A percentile compares a stretch with the other conserved stretches of the same genome.
Evolutionary conservation across 75 land plant genomes (phyloP).

Genomic region (Picea sitchensis): DNA sequence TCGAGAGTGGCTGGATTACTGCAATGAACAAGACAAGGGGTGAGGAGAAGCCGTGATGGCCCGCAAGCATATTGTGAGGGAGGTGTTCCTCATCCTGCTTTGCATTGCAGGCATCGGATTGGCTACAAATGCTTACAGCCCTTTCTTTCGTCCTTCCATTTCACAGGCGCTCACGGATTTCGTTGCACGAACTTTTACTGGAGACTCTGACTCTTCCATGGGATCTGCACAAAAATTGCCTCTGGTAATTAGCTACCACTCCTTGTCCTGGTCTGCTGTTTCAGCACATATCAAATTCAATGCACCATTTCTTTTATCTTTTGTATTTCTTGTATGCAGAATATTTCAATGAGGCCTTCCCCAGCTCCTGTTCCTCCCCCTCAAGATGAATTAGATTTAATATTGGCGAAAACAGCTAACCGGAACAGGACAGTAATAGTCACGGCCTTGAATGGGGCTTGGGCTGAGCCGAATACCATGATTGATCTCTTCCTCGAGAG

Average conservation of each 20-base stretch:
- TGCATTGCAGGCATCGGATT: neutral
- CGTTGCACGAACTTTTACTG: neutral
- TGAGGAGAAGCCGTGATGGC: neutral
- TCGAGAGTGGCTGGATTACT: no score
- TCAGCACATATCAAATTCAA: neutral
- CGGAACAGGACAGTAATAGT: slow-evolving; percentile 30
- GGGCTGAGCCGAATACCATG: slow-evolving; percentile 36
- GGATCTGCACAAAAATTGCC: neutral
- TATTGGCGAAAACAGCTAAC: slow-evolving; percentile 23
- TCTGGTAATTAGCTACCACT: neutral
- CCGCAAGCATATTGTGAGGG: neutral
- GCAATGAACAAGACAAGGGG: no score
- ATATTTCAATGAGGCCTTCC: neutral
- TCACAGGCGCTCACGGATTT: neutral
- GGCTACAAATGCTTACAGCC: neutral
- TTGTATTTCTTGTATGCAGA: neutral
- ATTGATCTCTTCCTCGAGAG: slow-evolving; percentile 45
- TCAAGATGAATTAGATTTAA: slow-evolving; percentile 7
- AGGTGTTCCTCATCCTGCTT: neutral
- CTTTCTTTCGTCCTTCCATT: neutral
- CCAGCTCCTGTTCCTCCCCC: neutral
- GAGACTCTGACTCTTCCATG: no score
- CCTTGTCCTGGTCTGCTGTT: neutral
- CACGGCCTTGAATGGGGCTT: slow-evolving; percentile 37
- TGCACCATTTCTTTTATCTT: neutral